Evolutionary conservation across 345 rosid species (phyloP).

Genomic region (Eucalyptus paniculata): DNA sequence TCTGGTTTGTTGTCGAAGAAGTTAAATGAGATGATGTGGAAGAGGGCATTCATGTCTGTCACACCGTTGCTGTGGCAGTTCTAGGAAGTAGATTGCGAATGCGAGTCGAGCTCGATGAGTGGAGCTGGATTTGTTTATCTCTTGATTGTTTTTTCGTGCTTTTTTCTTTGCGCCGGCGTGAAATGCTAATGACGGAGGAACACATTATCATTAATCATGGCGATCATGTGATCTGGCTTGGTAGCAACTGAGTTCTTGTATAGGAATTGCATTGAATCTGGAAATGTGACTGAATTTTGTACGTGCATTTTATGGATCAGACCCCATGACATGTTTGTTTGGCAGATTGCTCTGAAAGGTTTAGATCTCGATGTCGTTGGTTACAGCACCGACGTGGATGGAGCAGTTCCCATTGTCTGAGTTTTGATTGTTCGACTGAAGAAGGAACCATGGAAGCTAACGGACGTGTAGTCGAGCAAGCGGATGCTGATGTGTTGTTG

Average conservation of each 20-base stretch:
- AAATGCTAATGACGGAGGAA: not conserved
- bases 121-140: not conserved
- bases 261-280: not conserved
- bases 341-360: not conserved
- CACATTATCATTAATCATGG: not conserved
- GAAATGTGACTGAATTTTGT: not conserved
- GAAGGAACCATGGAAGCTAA: constrained; percentile 45
- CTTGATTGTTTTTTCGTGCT: not conserved
- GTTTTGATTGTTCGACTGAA: not conserved
- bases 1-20: not conserved
- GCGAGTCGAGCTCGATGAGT: not conserved
- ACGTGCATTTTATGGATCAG: not conserved
- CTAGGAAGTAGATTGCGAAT: not conserved
- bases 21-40: not conserved
- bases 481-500: constrained; percentile 58
- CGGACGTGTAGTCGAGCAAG: constrained; percentile 41
- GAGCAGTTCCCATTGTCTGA: not conserved
- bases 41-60: not conserved
- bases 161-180: not conserved
- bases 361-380: not conserved
- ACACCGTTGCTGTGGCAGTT: not conserved
- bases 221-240: not conserved
- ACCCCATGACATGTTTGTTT: not conserved
- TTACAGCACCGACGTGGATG: not conserved
- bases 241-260: not conserved